Evolutionary conservation across 2,329 filamentous ascomycete species (phyloP), one percentile per base, ranked within the genome.

Genomic region (Esteya vermicola): DNA sequence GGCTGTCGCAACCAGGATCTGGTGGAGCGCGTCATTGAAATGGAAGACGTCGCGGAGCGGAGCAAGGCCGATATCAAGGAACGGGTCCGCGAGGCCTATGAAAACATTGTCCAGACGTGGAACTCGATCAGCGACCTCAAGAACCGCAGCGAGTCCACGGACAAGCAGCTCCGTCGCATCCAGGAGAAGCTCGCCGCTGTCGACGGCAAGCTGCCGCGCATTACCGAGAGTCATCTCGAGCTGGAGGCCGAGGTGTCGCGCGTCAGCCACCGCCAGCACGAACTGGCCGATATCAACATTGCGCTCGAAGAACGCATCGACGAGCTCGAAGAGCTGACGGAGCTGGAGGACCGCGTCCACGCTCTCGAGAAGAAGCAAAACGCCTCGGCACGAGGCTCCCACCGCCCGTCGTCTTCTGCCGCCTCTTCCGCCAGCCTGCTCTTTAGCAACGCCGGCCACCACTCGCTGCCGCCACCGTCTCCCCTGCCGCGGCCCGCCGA

Each of bases 271-370:
- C 59, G 67, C 19, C 61, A 72, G 40, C 59, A 68, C 39, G 66
- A 70, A 48, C 28, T 41, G 49, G 55, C 63, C 30, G 68, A 72
- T 41, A 63, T 65, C 48, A 61, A 68, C 42, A 60, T 70, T 49
- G 57, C 62, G 44, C 48, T 75, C 45, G 70, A 75, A 46, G 71
- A 75, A 50, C 65, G 68, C 31, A 60, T 75, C 31, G 68, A 72
- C 39, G 61, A 55, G 26, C 52, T 73, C 14, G 65, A 55, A 39
- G 27, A n/a, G 5, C 28, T 42, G 4, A 40, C 41, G 6, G 38
- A 21, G 4, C 21, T 40, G 3, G 37, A 36, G 10, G 28, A 39
- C n/a, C 33, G 47, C 52, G 43, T 43, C 53, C 40, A 40, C 53
- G 41, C 54, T 45, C 22, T 34, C 42, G 35, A 37, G 35, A 9